Base-by-base conservation (phyloP, 1,284 basidiomycete species). In the Puccinia coronata region DNA sequence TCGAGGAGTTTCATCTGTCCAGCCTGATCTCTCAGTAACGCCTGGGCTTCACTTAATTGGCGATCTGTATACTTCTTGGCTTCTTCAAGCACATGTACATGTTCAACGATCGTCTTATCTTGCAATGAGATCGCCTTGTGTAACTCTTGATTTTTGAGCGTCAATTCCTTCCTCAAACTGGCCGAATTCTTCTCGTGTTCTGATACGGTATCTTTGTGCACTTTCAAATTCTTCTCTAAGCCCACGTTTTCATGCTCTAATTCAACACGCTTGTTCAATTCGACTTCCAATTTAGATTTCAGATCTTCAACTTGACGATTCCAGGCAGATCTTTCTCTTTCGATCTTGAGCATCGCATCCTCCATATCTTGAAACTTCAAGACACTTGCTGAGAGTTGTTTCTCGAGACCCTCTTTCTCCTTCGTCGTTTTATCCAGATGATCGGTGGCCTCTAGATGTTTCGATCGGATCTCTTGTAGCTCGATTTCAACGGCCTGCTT, bases 21-120 rank as follows among this genome's bases (percentile, higher is more conserved):
- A 0, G 88, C 88, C 65, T 92, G 91, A 84, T 91, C 91, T 86
- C 91, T 89, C 39, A 96, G 86, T 86, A 95, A 93, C 34, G 89
- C 87, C 83, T 93, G 92, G 0, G 93, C 92, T 28, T 95, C 93
- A 36, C 89, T 90, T 9, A 98, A 90, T 86, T 98, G 94, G 36
- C 93, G 91, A 85, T 99, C 96, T 0, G 97, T 97, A 82, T 97
- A 92, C 81, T 92, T 92, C 87, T 98, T 98, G 14, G 97, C 96
- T 85, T 97, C 94, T 86, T 99, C 96, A 8, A 98, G 89, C 23
- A 99, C 97, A 84, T 99, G 93, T 28, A 99, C 95, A 85, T 99
- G 97, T 87, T 99, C 96, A 70, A 99, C 95, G 82, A 98, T 97
- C 18, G 95, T 98, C 89, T 96, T 98, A 88, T 98, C 95, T 86